Evolutionary conservation across 2,329 filamentous ascomycete genomes (phyloP), one percentile per base, ranked within the genome.

Genomic region (Blumeriella jaapii): DNA sequence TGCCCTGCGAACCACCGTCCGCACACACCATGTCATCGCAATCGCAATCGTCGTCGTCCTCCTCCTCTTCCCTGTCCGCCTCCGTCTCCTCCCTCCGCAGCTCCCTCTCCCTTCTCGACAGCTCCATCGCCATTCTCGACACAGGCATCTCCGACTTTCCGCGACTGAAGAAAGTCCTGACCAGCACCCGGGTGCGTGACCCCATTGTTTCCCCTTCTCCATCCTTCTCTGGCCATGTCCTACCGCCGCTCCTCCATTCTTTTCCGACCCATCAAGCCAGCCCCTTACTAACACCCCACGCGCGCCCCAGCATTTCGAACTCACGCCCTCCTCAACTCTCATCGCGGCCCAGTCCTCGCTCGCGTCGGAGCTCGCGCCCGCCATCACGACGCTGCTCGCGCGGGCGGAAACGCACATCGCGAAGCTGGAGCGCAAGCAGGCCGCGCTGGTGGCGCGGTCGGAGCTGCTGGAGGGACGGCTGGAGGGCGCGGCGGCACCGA

Each of bases 281-380:
- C 81, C 32, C 76, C 78, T 20, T 74, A 80, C 56, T 65, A 69
- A 22, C 71, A 74, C 36, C 66, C 83, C 11, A 65, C n/a, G n/a
- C n/a, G n/a, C n/a, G n/a, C 3, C 22, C 22, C 29, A 82, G 74
- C 78, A 83, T 57, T 83, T 82, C 53, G 78, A 83, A 59, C 68
- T 83, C 29, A 74, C 81, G 32, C 76, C 78, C 22, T 74, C 80
- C 56, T 65, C 69, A 22, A 71, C 74, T 36, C 66, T 83, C 11
- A 65, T 66, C 41, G 61, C 69, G 46, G 78, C 78, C 0, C 78
- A 83, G 61, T 65, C 69, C 44, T 64, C 72, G 17, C 66, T 83
- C 9, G 68, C 77, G 34, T 71, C 74, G 34, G 78, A 82, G 53
- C 78, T 83, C 44, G 69, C 70, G n/a, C 78, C 78, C n/a, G 78